These are phyloP conservation scores for Lactarius sp. DNA, from an alignment of 768 basidiomycete species.

Conservation along the genomic window DNA sequence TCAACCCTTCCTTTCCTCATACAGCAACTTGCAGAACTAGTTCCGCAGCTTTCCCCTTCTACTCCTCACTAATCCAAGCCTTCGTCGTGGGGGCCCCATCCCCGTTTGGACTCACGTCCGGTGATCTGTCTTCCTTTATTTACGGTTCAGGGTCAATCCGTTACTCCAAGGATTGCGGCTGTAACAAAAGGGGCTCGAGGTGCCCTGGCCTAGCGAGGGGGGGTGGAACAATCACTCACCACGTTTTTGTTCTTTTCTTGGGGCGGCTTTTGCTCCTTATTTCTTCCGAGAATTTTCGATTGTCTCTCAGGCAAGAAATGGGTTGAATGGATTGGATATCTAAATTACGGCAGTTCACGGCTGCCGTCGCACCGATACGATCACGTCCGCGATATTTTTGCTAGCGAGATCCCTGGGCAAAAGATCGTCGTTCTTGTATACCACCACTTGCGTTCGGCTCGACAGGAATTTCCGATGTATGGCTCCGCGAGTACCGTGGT, in stretches of 20 bases:
- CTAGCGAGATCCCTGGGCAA: not conserved
- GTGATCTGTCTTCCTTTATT: not conserved
- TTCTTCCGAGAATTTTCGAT: slow-evolving; percentile 4
- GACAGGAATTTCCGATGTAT: not conserved
- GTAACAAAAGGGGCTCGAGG: not conserved
- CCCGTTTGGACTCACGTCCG: not conserved
- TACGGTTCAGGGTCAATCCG: not conserved
- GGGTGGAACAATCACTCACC: not conserved
- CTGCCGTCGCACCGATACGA: no score
- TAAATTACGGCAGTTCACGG: no score
- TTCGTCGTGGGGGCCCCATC: not conserved
- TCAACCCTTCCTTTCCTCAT: not conserved
- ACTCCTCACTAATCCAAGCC: not conserved
- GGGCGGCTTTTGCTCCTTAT: not conserved
- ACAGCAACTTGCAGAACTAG: not conserved
- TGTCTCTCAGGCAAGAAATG: not conserved
- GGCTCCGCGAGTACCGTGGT: not conserved
- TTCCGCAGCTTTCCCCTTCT: not conserved
- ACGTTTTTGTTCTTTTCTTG: not conserved
- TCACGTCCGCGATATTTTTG: not conserved
- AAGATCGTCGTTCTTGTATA: no score
- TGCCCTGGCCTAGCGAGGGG: no score
- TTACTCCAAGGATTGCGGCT: not conserved
- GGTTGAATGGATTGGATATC: no score
- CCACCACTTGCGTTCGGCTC: not conserved